These are phyloP conservation scores for Chionographis japonica DNA, from an alignment of 106 monocot species.

Conservation along the genomic window DNA sequence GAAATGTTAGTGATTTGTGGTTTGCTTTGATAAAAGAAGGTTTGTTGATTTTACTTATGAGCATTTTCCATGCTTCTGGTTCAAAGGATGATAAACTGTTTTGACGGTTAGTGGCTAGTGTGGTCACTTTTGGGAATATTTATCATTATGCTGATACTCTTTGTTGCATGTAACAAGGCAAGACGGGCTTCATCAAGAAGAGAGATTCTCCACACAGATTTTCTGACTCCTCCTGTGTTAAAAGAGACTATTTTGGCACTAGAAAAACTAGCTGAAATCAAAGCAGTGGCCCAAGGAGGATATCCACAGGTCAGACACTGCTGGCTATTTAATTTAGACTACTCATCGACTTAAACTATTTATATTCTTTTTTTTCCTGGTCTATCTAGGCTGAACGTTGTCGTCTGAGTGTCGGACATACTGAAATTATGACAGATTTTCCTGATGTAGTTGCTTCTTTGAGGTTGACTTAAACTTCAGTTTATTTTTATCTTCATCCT, in stretches of 20 bases:
- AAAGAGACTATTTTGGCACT: slow-evolving; percentile 59
- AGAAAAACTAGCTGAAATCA: slow-evolving; percentile 68
- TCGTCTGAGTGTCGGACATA: slow-evolving; percentile 78
- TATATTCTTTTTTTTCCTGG: slow-evolving; percentile 1
- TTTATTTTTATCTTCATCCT: slow-evolving; percentile 2
- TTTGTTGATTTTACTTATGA: too few species aligned
- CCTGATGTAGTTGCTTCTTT: slow-evolving; percentile 82
- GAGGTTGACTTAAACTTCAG: slow-evolving; percentile 35
- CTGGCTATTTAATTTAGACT: background rate
- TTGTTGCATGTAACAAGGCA: slow-evolving; percentile 33
- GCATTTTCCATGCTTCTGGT: too few species aligned
- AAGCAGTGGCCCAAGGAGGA: slow-evolving; percentile 80
- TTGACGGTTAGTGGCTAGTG: too few species aligned
- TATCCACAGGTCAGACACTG: slow-evolving; percentile 62
- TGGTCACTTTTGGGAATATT: too few species aligned
- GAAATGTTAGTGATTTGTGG: too few species aligned
- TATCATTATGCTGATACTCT: too few species aligned
- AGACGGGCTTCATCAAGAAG: slow-evolving; percentile 70
- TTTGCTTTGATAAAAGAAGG: too few species aligned
- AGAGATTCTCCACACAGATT: slow-evolving; percentile 72
- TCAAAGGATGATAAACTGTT: too few species aligned
- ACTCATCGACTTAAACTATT: background rate
- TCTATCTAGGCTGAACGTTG: slow-evolving; percentile 77
- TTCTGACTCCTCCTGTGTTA: slow-evolving; percentile 79
- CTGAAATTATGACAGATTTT: slow-evolving; percentile 46